Evolutionary conservation across 78 protist genomes (phyloP).

Genomic region (Dictyostelium capitatum): DNA sequence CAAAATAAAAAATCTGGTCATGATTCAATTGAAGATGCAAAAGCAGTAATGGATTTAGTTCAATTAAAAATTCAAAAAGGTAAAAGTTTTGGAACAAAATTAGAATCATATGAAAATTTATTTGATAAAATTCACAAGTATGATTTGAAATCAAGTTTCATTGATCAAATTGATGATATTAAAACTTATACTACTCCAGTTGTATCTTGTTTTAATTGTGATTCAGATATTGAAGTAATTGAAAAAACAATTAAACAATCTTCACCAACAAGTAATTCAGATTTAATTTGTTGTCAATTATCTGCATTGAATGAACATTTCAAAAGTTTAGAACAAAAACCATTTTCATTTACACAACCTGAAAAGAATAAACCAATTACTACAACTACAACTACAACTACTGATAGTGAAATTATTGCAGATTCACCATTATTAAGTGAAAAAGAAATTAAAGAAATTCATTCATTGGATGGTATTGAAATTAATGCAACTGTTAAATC

Average conservation of each 20-base stretch:
- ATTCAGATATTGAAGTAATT: slow-evolving; percentile 14
- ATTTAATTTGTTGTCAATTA: slow-evolving; percentile 40
- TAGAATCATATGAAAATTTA: slow-evolving; percentile 6
- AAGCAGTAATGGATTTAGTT: slow-evolving; percentile 69
- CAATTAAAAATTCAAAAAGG: slow-evolving; percentile 73
- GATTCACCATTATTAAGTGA: not conserved
- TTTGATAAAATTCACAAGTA: slow-evolving; percentile 19
- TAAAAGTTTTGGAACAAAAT: slow-evolving; percentile 48
- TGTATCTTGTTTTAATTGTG: slow-evolving; percentile 41
- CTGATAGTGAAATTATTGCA: not conserved
- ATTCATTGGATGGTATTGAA: slow-evolving; percentile 22
- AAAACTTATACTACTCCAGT: slow-evolving; percentile 22
- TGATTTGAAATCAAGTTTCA: slow-evolving; percentile 26
- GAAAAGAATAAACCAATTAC: not conserved
- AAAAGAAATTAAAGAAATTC: not conserved
- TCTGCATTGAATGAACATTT: slow-evolving; percentile 18
- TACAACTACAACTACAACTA: not conserved
- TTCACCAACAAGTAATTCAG: not conserved
- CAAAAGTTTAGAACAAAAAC: slow-evolving; percentile 10
- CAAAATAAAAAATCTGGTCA: slow-evolving; percentile 61
- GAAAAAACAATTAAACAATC: slow-evolving; percentile 31
- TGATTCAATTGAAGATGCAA: slow-evolving; percentile 73
- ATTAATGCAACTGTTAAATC: not conserved
- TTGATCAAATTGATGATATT: slow-evolving; percentile 49
- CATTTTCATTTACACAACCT: not conserved